Evolutionary conservation across 352 stramenopile genomes (phyloP), one percentile per base, ranked within the genome.

Genomic region (Pythium apleroticum): DNA sequence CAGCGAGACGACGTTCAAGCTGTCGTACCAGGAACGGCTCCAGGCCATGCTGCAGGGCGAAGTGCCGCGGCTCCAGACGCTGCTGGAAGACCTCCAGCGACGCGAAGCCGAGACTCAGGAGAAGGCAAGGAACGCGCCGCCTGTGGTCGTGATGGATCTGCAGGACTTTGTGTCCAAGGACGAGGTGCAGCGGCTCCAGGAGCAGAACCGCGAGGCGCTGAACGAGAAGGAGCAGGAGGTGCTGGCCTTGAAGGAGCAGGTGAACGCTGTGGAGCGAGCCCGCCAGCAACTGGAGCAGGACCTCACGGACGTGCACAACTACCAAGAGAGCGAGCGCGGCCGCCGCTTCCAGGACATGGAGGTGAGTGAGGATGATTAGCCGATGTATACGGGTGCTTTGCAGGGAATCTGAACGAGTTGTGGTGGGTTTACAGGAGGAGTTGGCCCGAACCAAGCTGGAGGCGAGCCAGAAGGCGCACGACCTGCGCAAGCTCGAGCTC

Each of bases 121-220:
- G 11, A 66, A 68, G 27, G 43, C 50, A 0, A 52, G 31, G 37
- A 60, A 68, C 1, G 54, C 54, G 1, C 35, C 64, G 22, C 66
- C 77, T 1, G 30, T 82, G 17, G 73, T 89, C 45, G 39, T 52
- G n/a, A 84, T 88, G 73, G 78, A 89, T 43, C 75, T 88, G 6
- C 84, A 87, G 52, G 82, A 91, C 33, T 89, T 89, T 63, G 76
- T 91, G 19, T 74, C 73, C 2, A 63, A 86, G 54, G 82, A 87
- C 14, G 78, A 89, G 56, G 65, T 91, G 45, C 49, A 62, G 10
- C 69, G 71, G 25, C 66, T 86, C n/a, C 79, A 82, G 43, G 76
- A 86, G 2, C 60, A 78, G 31, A 84, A 37, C 62, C 73, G 73
- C 52, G 72, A 78, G 45, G 52, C 77, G 33, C 45, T 88, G 8